Evolutionary conservation across 495 filamentous ascomycete species (phyloP).

Genomic region (Penicillium paxilli): DNA sequence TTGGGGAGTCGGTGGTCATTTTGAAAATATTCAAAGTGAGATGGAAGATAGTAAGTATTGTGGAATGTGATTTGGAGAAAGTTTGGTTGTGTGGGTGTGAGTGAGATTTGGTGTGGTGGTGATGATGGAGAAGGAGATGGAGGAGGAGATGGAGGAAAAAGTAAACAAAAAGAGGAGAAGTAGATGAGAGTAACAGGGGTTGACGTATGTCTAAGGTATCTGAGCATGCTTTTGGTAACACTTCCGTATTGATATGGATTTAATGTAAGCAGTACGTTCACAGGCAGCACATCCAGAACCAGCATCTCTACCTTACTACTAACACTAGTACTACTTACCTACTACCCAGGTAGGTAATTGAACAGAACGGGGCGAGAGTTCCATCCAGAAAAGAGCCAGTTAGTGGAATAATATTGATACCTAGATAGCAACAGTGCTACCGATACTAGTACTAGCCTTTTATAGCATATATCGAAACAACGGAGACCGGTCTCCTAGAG

Average conservation of each 20-base stretch:
- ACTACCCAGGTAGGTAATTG: too few relatives aligned
- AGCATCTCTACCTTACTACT: too few relatives aligned
- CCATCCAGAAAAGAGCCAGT: too few relatives aligned
- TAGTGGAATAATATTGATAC: background rate
- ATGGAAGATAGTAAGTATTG: background rate
- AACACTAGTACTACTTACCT: too few relatives aligned
- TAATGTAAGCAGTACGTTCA: too few relatives aligned
- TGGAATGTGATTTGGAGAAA: background rate
- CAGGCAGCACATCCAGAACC: too few relatives aligned
- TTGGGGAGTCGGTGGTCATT: background rate
- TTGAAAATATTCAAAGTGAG: background rate
- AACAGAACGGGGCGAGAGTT: too few relatives aligned
- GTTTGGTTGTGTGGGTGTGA: too few relatives aligned
- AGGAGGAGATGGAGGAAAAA: background rate
- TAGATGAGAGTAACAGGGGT: background rate
- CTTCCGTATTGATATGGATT: too few relatives aligned
- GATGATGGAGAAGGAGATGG: background rate
- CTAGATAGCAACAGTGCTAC: background rate
- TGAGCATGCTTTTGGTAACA: too few relatives aligned
- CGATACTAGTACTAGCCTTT: background rate
- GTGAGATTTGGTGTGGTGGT: too few relatives aligned
- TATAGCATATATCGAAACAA: conserved; percentile 63
- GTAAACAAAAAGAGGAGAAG: background rate
- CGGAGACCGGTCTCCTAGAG: conserved; percentile 61
- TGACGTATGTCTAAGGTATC: background rate